These are phyloP conservation scores for Aureobasidium sp. DNA, from an alignment of 2,329 filamentous ascomycete species.

Conservation along the genomic window DNA sequence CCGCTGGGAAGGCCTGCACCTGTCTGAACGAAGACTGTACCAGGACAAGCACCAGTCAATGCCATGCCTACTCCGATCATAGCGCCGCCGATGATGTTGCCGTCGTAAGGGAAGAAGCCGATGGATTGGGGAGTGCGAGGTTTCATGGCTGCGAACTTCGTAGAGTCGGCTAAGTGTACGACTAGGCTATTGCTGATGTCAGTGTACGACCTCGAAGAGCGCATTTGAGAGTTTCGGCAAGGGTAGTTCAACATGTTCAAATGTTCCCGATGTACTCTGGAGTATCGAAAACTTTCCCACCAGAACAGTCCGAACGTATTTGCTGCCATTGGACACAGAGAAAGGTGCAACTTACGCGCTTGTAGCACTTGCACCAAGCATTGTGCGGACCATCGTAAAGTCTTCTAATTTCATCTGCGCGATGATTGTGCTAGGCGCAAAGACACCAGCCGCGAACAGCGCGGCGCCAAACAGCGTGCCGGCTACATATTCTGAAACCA, in stretches of 20 bases:
- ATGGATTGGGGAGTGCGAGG: slow-evolving; percentile 48
- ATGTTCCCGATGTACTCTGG: neutral
- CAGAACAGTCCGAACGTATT: no score
- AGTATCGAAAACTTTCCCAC: neutral
- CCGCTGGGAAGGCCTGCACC: slow-evolving; percentile 38
- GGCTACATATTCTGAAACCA: slow-evolving; percentile 15
- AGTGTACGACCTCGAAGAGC: neutral
- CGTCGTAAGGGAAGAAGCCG: slow-evolving; percentile 53
- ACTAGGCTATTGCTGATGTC: slow-evolving; percentile 27
- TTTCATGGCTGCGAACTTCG: slow-evolving; percentile 38
- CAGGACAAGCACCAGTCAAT: slow-evolving; percentile 58
- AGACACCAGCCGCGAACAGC: slow-evolving; percentile 54
- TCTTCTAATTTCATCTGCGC: slow-evolving; percentile 54
- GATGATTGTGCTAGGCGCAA: slow-evolving; percentile 52
- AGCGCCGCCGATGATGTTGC: slow-evolving; percentile 57
- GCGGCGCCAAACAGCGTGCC: slow-evolving; percentile 58
- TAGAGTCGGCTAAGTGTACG: slow-evolving; percentile 36
- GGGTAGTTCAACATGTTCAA: neutral
- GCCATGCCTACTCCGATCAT: slow-evolving; percentile 61
- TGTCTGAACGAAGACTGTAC: slow-evolving; percentile 57
- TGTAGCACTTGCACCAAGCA: slow-evolving; percentile 55
- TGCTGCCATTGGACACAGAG: neutral
- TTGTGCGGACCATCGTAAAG: slow-evolving; percentile 61
- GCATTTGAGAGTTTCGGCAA: neutral
- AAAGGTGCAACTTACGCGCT: slow-evolving; percentile 49